phyloP scores from a whole-genome alignment of 129 eudicot species.

The Lonicera japonica region DNA sequence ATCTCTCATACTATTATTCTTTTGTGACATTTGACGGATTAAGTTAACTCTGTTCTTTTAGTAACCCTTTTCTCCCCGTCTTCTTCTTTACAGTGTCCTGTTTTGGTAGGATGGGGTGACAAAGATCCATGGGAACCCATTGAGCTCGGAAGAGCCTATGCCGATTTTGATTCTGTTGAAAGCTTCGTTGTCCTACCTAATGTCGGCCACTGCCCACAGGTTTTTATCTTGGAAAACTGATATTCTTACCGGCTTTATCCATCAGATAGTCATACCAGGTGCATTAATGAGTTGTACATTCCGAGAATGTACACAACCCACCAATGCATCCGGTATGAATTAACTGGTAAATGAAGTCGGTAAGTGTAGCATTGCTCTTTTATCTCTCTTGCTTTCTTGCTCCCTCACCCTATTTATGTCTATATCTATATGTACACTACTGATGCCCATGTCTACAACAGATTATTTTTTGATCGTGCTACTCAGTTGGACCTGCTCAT shows the following conservation, averaged over 20 bases:
- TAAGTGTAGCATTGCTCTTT: no score
- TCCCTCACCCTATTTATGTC: neutral
- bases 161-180: slow-evolving; percentile 59
- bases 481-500: no score
- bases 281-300: no score
- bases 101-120: slow-evolving; percentile 93
- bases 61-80: neutral
- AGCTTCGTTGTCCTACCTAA: slow-evolving; percentile 72
- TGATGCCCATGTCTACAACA: no score
- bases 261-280: no score
- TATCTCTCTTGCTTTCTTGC: no score
- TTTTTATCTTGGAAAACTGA: no score
- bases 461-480: no score
- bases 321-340: no score
- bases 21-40: slow-evolving; percentile 3
- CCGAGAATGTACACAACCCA: no score
- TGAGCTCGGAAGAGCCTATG: slow-evolving; percentile 84
- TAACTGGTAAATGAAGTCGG: no score
- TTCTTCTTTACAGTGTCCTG: slow-evolving; percentile 65
- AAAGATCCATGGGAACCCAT: slow-evolving; percentile 99
- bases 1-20: neutral
- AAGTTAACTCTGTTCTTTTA: neutral
- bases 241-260: no score
- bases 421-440: neutral
- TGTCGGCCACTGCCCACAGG: slow-evolving; percentile 99